Conservation (phyloP, 192 early-diverging fungal genomes). For the Coemansia sp. region DNA sequence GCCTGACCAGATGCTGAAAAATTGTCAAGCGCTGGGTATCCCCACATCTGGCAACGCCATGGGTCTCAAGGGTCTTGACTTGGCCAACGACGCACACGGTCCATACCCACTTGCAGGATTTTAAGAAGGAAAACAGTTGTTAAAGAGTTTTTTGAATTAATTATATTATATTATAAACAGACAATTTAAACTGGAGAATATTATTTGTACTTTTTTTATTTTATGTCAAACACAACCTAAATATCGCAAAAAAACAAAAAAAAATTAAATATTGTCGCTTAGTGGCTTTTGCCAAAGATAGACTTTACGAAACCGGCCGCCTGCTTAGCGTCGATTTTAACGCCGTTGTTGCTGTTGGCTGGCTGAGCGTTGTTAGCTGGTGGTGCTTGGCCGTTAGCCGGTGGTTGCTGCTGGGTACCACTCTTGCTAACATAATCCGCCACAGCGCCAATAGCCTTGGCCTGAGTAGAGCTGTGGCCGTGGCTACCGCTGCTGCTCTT, state of each 20-base stretch:
- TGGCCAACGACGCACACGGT: conserved; percentile 60
- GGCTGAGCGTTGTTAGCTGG: background rate
- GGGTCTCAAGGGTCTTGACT: conserved; percentile 69
- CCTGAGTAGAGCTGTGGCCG: background rate
- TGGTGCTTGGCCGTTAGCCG: background rate
- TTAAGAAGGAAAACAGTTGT: background rate
- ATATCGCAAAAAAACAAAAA: too few species aligned
- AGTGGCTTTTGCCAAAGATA: too few species aligned
- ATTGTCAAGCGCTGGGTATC: conserved; percentile 67
- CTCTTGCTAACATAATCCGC: too few species aligned
- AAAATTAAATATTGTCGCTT: too few species aligned
- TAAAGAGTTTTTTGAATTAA: background rate
- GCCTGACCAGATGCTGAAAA: conserved; percentile 58
- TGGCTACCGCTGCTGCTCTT: background rate
- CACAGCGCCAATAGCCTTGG: background rate
- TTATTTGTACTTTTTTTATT: background rate
- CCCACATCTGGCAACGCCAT: conserved; percentile 72
- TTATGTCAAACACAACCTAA: too few species aligned
- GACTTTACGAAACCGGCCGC: too few species aligned
- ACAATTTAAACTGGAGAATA: background rate
- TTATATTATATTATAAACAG: background rate
- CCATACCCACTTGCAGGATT: conserved; percentile 49
- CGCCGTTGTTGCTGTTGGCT: too few species aligned
- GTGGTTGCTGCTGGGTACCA: background rate
- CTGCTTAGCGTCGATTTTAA: too few species aligned